Evolutionary conservation across 1,284 basidiomycete species (phyloP), one percentile per base, ranked within the genome.

Genomic region (Cryptococcus depauperatus): DNA sequence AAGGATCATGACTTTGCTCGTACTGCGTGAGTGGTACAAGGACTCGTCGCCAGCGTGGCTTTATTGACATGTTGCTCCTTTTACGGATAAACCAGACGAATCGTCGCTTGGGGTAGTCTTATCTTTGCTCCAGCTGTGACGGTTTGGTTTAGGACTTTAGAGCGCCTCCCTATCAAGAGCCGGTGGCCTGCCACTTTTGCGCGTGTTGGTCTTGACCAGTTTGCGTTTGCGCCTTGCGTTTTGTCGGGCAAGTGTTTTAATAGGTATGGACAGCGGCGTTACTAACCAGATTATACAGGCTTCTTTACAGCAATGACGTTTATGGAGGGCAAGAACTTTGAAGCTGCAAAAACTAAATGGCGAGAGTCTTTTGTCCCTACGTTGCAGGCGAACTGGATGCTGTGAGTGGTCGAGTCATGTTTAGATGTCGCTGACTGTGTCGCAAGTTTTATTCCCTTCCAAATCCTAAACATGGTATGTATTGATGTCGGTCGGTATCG

Each of bases 221-320:
- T 74, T 47, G 54, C 62, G 2, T 64, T 72, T 42, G 71, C 73
- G 3, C 74, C 74, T 0, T 44, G 57, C n/a, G 59, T 72, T 11
- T 44, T 69, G 38, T 55, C 58, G 7, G 58, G 65, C 65, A 46
- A 48, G 65, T 57, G 4, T 5, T 8, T n/a, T 47, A 1, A 19
- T 16, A 16, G 5, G 29, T 21, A 14, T 1, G 22, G 14, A 5
- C 7, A 16, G 30, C 11, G n/a, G 14, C n/a, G 21, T 21, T 11
- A 37, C 47, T 49, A 41, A 52, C 35, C 22, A 22, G 18, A 35
- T 19, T 18, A 11, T 23, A 19, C 27, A 59, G 60, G 66, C n/a
- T 75, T 75, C 62, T 75, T 75, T 66, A 67, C 69, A 5, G 58
- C 59, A 33, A 74, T 73, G 64, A 68, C 71, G 2, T 50, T 72